phyloP scores from a whole-genome alignment of 2,329 filamentous ascomycete species.

The Stemphylium beticola region DNA sequence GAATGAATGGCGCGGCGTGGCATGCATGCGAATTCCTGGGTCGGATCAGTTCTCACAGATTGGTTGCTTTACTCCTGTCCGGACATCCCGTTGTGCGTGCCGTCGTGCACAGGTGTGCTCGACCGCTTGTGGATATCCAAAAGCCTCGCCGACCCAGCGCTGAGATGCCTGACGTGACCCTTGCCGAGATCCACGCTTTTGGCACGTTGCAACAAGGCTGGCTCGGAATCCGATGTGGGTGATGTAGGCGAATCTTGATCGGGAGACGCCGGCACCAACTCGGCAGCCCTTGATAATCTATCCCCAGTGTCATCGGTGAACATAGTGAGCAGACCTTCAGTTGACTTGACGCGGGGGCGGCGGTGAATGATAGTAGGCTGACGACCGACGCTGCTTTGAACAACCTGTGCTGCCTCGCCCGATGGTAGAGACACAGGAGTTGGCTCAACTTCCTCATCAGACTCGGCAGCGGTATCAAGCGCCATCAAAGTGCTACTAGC shows the following conservation, averaged over 20 bases:
- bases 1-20: constrained; percentile 45
- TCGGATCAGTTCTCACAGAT: constrained; percentile 22
- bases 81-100: constrained; percentile 31
- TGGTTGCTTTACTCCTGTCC: constrained; percentile 29
- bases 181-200: constrained; percentile 72
- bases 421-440: constrained; percentile 30
- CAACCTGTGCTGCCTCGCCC: constrained; percentile 49
- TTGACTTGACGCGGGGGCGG: constrained; percentile 64
- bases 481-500: constrained; percentile 56
- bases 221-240: constrained; percentile 39
- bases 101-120: constrained; percentile 38
- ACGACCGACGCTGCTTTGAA: constrained; percentile 60
- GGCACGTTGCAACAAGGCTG: constrained; percentile 63
- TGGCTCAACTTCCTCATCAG: constrained; percentile 45
- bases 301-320: constrained; percentile 49
- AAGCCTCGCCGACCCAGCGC: constrained; percentile 77
- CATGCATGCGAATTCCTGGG: constrained; percentile 32
- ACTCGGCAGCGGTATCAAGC: constrained; percentile 46
- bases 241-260: constrained; percentile 41
- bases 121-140: constrained; percentile 63
- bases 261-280: constrained; percentile 33
- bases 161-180: constrained; percentile 73
- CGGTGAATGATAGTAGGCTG: constrained; percentile 70
- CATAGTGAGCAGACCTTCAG: constrained; percentile 64
- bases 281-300: constrained; percentile 42